phyloP scores from a whole-genome alignment of 257 asterid species.

The Nicotiana obtusifolia region DNA sequence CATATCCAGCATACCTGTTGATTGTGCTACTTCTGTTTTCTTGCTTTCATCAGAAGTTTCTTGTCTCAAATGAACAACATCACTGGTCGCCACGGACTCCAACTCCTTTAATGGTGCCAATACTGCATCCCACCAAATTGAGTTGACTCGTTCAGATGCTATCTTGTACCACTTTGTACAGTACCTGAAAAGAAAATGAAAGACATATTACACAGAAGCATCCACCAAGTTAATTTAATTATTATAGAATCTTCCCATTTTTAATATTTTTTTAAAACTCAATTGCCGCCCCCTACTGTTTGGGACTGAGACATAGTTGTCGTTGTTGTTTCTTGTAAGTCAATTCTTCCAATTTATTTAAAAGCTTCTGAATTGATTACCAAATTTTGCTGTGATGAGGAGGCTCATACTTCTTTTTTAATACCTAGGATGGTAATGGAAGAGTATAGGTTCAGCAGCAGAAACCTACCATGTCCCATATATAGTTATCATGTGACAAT shows the following conservation, averaged over 20 bases:
- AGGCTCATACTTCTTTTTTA: not conserved
- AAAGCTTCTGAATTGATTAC: not conserved
- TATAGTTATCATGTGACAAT: not conserved
- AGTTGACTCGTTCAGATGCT: slow-evolving; percentile 57
- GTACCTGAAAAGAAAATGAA: slow-evolving; percentile 44
- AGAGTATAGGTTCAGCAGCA: not conserved
- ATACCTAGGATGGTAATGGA: not conserved
- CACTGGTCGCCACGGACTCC: slow-evolving; percentile 69
- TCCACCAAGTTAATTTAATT: not conserved
- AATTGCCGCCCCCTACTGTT: no score
- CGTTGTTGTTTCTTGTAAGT: not conserved
- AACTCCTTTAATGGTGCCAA: slow-evolving; percentile 71
- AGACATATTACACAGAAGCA: not conserved
- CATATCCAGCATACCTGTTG: slow-evolving; percentile 15
- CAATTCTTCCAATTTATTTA: not conserved
- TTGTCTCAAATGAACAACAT: slow-evolving; percentile 26
- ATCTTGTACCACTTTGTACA: slow-evolving; percentile 93
- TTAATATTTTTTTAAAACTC: not conserved
- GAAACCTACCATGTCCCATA: not conserved
- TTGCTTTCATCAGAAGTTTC: slow-evolving; percentile 26
- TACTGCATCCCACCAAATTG: slow-evolving; percentile 82
- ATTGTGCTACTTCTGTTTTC: slow-evolving; percentile 18
- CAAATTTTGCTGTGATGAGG: not conserved
- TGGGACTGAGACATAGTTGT: no score
- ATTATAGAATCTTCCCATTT: not conserved